These are phyloP conservation scores for Candida sanyaensis DNA, from an alignment of 1,139 yeast species.

Conservation along the genomic window DNA sequence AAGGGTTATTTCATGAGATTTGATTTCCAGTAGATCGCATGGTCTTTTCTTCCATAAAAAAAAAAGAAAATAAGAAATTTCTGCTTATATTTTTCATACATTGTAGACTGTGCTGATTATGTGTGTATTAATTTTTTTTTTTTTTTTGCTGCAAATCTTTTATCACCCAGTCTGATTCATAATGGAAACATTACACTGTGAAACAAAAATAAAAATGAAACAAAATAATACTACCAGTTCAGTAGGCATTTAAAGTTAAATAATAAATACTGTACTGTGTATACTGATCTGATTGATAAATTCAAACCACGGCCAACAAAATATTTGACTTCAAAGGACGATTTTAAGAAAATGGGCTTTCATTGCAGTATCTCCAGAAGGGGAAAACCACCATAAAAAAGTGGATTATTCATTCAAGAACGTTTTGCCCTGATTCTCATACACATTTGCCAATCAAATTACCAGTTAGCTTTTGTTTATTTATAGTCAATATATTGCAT, in stretches of 20 bases:
- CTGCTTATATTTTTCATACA: background rate
- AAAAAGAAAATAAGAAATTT: background rate
- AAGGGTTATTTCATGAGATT: background rate
- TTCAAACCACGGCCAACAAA: too few species aligned
- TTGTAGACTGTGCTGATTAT: background rate
- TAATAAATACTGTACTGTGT: too few species aligned
- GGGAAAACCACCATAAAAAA: background rate
- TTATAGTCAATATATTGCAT: background rate
- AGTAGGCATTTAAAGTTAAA: too few species aligned
- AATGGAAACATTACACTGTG: background rate
- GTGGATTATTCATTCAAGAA: background rate
- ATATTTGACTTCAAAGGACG: too few species aligned
- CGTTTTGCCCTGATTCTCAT: background rate
- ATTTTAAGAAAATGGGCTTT: too few species aligned
- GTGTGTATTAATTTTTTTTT: background rate
- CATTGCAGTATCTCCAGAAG: background rate
- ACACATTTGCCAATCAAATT: slow-evolving; percentile 1
- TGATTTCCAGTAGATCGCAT: background rate
- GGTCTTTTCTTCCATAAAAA: background rate
- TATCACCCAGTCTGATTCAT: background rate
- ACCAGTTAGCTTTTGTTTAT: background rate
- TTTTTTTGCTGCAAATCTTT: slow-evolving; percentile 2
- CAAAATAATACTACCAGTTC: too few species aligned
- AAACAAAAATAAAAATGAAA: background rate
- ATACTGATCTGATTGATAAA: too few species aligned